Percentiles rank a stretch among this genome's conserved stretches.
phyloP scores from a whole-genome alignment of 345 rosid genomes.

The Ceriops tagal region DNA sequence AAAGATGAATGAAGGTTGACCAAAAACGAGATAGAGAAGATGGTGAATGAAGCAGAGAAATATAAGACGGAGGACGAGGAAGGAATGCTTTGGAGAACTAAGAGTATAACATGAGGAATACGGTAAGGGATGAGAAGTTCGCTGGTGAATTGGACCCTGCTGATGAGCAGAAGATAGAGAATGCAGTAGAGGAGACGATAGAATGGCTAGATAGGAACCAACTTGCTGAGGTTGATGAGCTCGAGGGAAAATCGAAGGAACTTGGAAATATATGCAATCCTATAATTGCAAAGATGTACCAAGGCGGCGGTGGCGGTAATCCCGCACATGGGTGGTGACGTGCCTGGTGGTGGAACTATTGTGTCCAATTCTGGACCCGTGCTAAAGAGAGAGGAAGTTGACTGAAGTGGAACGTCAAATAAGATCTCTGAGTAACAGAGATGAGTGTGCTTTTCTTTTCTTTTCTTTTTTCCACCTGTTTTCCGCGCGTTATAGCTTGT shows the following conservation, averaged over 20 bases:
- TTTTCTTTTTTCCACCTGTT: no score
- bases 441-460: no score
- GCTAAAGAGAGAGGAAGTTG: no score
- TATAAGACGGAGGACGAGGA: conserved; percentile 6
- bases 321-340: conserved; percentile 4
- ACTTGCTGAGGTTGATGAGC: conserved; percentile 16
- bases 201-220: conserved; percentile 17
- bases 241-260: conserved; percentile 8
- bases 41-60: conserved; percentile 16
- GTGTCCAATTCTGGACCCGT: no score
- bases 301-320: conserved; percentile 5
- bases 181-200: conserved; percentile 3
- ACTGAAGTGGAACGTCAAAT: no score
- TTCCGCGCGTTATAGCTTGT: no score
- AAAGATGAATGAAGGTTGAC: conserved; percentile 14
- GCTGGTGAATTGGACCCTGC: conserved; percentile 3
- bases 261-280: conserved; percentile 10
- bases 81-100: conserved; percentile 12
- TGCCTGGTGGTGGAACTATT: conserved; percentile 7
- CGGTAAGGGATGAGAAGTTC: conserved; percentile 10
- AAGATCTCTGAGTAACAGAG: no score
- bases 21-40: conserved; percentile 8
- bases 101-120: conserved; percentile 13
- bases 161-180: conserved; percentile 6
- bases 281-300: conserved; percentile 9